Percentiles rank a stretch among this genome's conserved stretches.
Conservation (phyloP, 1,284 basidiomycete species). For the Ceratobasidium sp. region DNA sequence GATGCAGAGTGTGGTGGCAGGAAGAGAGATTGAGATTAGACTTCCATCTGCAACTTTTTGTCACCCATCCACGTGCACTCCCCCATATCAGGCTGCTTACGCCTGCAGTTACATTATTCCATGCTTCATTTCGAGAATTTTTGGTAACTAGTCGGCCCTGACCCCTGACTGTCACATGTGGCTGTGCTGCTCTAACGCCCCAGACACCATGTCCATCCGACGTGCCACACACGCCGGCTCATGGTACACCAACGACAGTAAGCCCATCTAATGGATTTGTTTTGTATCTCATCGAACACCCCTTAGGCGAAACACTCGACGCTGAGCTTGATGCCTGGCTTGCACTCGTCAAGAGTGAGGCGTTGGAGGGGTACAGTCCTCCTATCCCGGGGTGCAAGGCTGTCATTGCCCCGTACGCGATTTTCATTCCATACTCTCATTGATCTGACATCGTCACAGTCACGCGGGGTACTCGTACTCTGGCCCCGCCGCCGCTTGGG, state of each 20-base stretch:
- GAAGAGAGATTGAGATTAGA: constrained; percentile 41
- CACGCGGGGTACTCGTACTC: constrained; percentile 98
- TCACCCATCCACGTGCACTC: constrained; percentile 30
- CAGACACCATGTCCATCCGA: constrained; percentile 51
- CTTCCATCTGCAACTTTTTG: constrained; percentile 28
- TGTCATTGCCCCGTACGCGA: constrained; percentile 92
- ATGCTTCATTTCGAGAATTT: constrained; percentile 3
- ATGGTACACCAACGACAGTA: constrained; percentile 87
- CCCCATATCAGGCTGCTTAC: constrained; percentile 5
- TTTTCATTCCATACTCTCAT: constrained; percentile 21
- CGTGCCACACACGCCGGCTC: constrained; percentile 86
- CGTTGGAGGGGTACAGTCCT: constrained; percentile 59
- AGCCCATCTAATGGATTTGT: constrained; percentile 48
- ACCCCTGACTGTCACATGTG: no score
- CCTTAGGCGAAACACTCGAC: constrained; percentile 57
- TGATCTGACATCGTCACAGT: constrained; percentile 57
- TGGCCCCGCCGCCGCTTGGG: constrained; percentile 94
- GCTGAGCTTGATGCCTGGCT: constrained; percentile 75
- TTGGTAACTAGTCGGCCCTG: not conserved
- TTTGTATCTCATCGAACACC: constrained; percentile 29
- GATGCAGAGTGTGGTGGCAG: constrained; percentile 23
- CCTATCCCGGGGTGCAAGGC: constrained; percentile 87
- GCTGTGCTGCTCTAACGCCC: constrained; percentile 17
- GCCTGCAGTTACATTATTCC: not conserved
- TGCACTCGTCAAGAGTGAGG: constrained; percentile 58